These are phyloP conservation scores for Mallotus japonicus DNA, from an alignment of 441 rosid genomes.

Conservation along the genomic window DNA sequence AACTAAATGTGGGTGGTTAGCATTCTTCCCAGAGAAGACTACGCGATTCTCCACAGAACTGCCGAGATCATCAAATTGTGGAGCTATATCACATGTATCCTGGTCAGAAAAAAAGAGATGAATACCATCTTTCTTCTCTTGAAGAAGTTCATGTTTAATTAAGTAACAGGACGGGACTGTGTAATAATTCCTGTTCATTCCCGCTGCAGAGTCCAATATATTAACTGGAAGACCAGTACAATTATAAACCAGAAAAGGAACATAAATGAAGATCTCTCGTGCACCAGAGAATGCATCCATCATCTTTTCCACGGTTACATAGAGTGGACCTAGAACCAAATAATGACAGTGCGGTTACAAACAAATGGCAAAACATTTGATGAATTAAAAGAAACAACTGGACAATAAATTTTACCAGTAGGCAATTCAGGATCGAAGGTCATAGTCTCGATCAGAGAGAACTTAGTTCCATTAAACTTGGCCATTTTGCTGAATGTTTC, in stretches of 20 bases:
- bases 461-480: slow-evolving; percentile 71
- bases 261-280: slow-evolving; percentile 75
- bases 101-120: slow-evolving; percentile 58
- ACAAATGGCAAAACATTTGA: neutral
- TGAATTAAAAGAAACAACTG: slow-evolving; percentile 10
- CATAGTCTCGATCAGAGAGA: slow-evolving; percentile 62
- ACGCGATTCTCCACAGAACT: slow-evolving; percentile 43
- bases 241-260: slow-evolving; percentile 79
- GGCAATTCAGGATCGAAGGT: slow-evolving; percentile 48
- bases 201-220: slow-evolving; percentile 59
- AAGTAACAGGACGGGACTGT: slow-evolving; percentile 75
- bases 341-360: slow-evolving; percentile 22
- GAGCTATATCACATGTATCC: slow-evolving; percentile 34
- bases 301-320: slow-evolving; percentile 71
- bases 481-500: slow-evolving; percentile 69
- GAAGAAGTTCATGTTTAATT: slow-evolving; percentile 49
- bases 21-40: slow-evolving; percentile 36
- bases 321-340: slow-evolving; percentile 55
- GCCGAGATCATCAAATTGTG: slow-evolving; percentile 31
- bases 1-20: slow-evolving; percentile 30
- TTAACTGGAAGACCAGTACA: slow-evolving; percentile 79
- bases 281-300: slow-evolving; percentile 93
- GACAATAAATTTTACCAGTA: slow-evolving; percentile 45
- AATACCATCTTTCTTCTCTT: slow-evolving; percentile 62
- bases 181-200: slow-evolving; percentile 47